Percentiles rank a stretch among this genome's conserved stretches.
Conservation (phyloP, 768 basidiomycete genomes). For the Dendrothele bispora region DNA sequence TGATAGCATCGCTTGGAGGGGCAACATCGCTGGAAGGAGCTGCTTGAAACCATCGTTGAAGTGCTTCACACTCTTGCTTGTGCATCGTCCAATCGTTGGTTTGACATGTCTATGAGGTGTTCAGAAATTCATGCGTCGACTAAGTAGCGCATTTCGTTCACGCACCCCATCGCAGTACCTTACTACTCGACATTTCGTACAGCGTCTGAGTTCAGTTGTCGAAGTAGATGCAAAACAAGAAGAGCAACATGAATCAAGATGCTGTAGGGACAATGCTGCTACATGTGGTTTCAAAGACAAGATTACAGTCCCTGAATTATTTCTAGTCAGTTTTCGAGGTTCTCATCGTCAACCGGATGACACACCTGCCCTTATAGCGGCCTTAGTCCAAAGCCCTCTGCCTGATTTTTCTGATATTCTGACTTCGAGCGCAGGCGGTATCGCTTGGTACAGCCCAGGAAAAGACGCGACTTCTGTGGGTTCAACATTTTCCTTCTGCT, state of each 20-base stretch:
- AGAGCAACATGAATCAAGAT: constrained; percentile 68
- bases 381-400: constrained; percentile 45
- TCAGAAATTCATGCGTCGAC: constrained; percentile 4
- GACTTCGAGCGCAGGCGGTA: constrained; percentile 45
- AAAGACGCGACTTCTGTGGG: not conserved
- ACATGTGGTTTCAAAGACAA: constrained; percentile 60
- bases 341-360: not conserved
- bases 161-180: constrained; percentile 76
- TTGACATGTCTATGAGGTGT: constrained; percentile 58
- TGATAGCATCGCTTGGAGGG: constrained; percentile 74
- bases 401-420: constrained; percentile 35
- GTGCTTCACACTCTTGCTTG: constrained; percentile 74
- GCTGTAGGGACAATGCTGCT: constrained; percentile 60
- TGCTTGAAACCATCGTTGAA: constrained; percentile 55
- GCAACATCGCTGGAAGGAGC: constrained; percentile 47
- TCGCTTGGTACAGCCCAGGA: constrained; percentile 20
- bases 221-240: constrained; percentile 52
- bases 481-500: not conserved
- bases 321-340: not conserved
- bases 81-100: constrained; percentile 72
- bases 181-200: constrained; percentile 67
- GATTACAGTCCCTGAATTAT: constrained; percentile 55
- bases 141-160: not conserved
- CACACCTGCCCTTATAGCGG: constrained; percentile 5
- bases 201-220: constrained; percentile 54